Evolutionary conservation across 257 asterid species (phyloP).

Genomic region (Capsicum baccatum): DNA sequence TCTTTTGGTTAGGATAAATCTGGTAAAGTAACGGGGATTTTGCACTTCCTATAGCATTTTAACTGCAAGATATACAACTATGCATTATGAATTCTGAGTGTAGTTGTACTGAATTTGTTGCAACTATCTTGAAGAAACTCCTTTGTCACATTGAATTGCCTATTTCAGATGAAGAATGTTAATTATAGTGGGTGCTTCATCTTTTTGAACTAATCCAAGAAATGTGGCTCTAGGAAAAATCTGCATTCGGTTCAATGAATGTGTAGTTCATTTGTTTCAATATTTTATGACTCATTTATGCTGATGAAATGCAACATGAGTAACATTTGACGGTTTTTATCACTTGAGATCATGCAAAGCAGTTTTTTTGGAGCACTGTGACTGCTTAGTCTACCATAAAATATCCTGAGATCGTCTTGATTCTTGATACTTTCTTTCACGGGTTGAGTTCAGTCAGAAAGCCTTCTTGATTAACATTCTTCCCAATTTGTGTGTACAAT

Average conservation of each 20-base stretch:
- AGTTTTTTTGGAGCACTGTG: not conserved
- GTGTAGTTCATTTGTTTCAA: not conserved
- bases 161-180: not conserved
- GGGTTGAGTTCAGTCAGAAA: not conserved
- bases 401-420: no score
- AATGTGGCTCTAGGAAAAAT: not conserved
- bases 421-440: no score
- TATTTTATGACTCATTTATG: not conserved
- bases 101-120: not conserved
- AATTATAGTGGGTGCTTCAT: not conserved
- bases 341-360: not conserved
- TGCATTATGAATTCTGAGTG: not conserved
- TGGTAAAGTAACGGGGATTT: not conserved
- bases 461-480: not conserved
- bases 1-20: constrained; percentile 9
- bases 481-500: not conserved
- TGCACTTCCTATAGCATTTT: not conserved
- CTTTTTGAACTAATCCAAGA: not conserved
- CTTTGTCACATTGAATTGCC: not conserved
- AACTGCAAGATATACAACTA: constrained; percentile 20
- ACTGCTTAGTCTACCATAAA: not conserved
- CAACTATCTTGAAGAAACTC: not conserved
- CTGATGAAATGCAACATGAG: not conserved
- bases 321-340: not conserved
- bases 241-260: not conserved